phyloP scores from a whole-genome alignment of 768 basidiomycete genomes.

The Phlebiopsis flavidoalba region DNA sequence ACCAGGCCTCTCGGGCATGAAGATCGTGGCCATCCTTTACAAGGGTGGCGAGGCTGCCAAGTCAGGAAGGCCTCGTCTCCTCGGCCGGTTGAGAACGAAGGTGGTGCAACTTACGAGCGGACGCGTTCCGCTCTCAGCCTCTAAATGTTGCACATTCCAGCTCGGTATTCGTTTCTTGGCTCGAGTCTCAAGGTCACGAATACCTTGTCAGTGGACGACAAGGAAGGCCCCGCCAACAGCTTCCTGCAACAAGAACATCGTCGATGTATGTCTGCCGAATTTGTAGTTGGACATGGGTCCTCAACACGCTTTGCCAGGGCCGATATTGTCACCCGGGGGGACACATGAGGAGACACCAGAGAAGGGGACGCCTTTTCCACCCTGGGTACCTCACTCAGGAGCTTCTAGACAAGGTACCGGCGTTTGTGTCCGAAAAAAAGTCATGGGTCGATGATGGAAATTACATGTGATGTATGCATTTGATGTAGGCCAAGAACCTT shows the following conservation, averaged over 20 bases:
- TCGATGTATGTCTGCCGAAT: constrained; percentile 49
- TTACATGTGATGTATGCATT: not conserved
- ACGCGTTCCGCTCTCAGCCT: not conserved
- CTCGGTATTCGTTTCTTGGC: constrained; percentile 70
- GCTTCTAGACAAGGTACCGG: constrained; percentile 60
- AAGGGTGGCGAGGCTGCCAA: constrained; percentile 59
- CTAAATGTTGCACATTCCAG: constrained; percentile 29
- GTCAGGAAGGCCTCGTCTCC: constrained; percentile 65
- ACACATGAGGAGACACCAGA: too few species aligned
- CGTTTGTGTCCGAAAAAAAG: not conserved
- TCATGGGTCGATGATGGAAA: not conserved
- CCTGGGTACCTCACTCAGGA: constrained; percentile 79
- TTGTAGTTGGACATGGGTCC: not conserved
- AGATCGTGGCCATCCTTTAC: constrained; percentile 76
- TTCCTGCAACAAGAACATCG: constrained; percentile 80
- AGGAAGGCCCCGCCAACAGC: constrained; percentile 78
- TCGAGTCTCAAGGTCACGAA: constrained; percentile 70
- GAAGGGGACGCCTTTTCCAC: too few species aligned
- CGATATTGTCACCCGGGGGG: too few species aligned
- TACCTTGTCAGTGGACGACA: constrained; percentile 72
- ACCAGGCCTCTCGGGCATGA: constrained; percentile 6
- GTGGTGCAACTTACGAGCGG: constrained; percentile 27
- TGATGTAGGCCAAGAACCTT: constrained; percentile 71
- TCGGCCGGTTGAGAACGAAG: constrained; percentile 78
- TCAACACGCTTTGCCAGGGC: too few species aligned